phyloP scores from a whole-genome alignment of 2,329 filamentous ascomycete species.

The Cadophora sp. region DNA sequence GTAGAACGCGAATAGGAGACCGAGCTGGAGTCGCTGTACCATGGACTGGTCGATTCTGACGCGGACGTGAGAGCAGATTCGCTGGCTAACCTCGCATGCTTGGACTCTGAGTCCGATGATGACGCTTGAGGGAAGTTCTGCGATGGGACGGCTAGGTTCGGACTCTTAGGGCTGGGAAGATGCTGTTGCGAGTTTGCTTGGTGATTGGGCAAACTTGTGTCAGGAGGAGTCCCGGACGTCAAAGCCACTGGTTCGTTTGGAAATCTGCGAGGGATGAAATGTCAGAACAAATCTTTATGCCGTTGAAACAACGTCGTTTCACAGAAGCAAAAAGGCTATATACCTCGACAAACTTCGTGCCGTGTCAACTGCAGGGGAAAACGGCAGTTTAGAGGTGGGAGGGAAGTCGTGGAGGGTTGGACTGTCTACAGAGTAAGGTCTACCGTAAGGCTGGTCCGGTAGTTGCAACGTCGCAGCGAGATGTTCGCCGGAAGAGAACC shows the following conservation, averaged over 20 bases:
- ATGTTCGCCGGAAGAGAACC: slow-evolving; percentile 53
- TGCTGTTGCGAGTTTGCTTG: slow-evolving; percentile 28
- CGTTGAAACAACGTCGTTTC: slow-evolving; percentile 32
- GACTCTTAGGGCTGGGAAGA: slow-evolving; percentile 32
- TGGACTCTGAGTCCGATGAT: slow-evolving; percentile 26
- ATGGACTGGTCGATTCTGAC: slow-evolving; percentile 41
- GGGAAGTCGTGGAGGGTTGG: slow-evolving; percentile 68
- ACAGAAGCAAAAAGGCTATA: slow-evolving; percentile 16
- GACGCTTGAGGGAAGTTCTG: slow-evolving; percentile 29
- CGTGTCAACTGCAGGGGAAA: slow-evolving; percentile 21
- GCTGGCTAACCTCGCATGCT: slow-evolving; percentile 43
- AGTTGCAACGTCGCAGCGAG: slow-evolving; percentile 50
- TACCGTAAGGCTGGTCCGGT: slow-evolving; percentile 59
- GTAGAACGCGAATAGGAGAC: slow-evolving; percentile 40
- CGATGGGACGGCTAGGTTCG: slow-evolving; percentile 38
- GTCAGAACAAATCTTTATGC: slow-evolving; percentile 28
- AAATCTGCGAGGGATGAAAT: slow-evolving; percentile 31
- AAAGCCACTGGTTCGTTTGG: slow-evolving; percentile 38
- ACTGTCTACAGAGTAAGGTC: slow-evolving; percentile 63
- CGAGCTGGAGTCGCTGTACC: slow-evolving; percentile 42
- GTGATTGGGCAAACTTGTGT: slow-evolving; percentile 28
- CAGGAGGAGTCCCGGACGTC: slow-evolving; percentile 32
- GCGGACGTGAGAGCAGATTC: slow-evolving; percentile 41
- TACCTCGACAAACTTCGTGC: slow-evolving; percentile 32
- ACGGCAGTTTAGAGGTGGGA: slow-evolving; percentile 31